Evolutionary conservation across 768 basidiomycete genomes (phyloP), one percentile per base, ranked within the genome.

Genomic region (Lentinula sp.): DNA sequence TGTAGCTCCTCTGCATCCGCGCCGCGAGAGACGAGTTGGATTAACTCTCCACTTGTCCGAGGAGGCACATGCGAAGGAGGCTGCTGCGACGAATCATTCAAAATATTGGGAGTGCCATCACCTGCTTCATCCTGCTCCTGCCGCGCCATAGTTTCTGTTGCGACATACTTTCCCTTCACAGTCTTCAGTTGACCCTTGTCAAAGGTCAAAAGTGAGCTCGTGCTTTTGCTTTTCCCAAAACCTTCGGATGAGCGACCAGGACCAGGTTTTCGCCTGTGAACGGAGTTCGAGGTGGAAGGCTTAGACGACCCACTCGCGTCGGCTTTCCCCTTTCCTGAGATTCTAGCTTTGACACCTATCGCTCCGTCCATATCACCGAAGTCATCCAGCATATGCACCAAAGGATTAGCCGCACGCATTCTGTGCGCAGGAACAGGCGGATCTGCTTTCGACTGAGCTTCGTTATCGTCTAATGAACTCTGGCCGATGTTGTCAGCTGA

Each of bases 201-300:
- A 18, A 74, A 77, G 6, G 80, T 84, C 57, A 87, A 72, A 12
- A 86, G 70, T 15, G 86, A 86, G 61, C 80, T 84, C 35, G 73
- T 76, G 51, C 71, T 77, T 59, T 73, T 79, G 52, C 69, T 41
- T 13, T 41, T 43, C 4, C 41, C 3, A 36, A 81, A 61, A 7
- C 81, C 79, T 28, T 72, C 65, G 12, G 85, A 83, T 4, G 80
- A 80, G 35, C 79, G 79, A 33, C 81, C 80, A 28, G 81, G 81
- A n/a, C 81, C 83, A 41, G 83, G 77, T 62, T 75, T 80, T 35
- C 66, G 62, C 32, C 63, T 65, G 55, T 60, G 66, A 46, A 57
- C 62, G 54, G 65, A 49, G 37, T 53, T n/a, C 7, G 69, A 61
- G 32, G 65, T 59, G 8, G 48, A 50, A 10, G 58, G 45, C 16